Percentiles rank a stretch among this genome's conserved stretches.
Evolutionary conservation across 163 green algal species (phyloP).

Genomic region (Chloromonas sp.): DNA sequence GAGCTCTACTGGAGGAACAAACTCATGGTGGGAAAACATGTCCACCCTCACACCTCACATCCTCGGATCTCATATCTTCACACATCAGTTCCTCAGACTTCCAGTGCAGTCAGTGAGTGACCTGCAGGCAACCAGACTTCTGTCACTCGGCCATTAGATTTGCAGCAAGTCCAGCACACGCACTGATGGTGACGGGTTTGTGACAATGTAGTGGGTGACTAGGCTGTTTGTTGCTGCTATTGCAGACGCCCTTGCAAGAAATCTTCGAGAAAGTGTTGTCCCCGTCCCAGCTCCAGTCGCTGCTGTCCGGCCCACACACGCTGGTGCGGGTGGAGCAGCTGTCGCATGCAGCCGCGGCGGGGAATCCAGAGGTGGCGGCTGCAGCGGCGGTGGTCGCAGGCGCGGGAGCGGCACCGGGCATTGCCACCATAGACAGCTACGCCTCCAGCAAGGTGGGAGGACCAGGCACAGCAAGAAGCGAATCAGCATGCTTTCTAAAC

Average conservation of each 20-base stretch:
- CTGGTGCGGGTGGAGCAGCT: slow-evolving; percentile 37
- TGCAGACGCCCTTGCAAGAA: slow-evolving; percentile 24
- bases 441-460: too few relatives aligned
- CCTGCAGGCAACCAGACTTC: too few relatives aligned
- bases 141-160: too few relatives aligned
- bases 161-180: not conserved
- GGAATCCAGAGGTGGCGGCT: not conserved
- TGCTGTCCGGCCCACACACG: slow-evolving; percentile 63
- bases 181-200: not conserved
- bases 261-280: slow-evolving; percentile 28
- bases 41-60: too few relatives aligned
- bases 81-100: too few relatives aligned
- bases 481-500: too few relatives aligned
- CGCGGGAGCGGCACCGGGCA: not conserved
- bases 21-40: slow-evolving; percentile 23
- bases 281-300: slow-evolving; percentile 25
- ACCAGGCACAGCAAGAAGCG: too few relatives aligned
- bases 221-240: too few relatives aligned
- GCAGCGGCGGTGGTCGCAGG: slow-evolving; percentile 1
- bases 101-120: too few relatives aligned
- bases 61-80: too few relatives aligned
- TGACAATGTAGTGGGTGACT: too few relatives aligned
- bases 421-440: not conserved
- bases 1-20: slow-evolving; percentile 76
- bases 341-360: too few relatives aligned